Percentiles rank a stretch among this genome's conserved stretches.
These are phyloP conservation scores for Pseudocercospora macadamiae DNA, from an alignment of 2,329 filamentous ascomycete species.

Conservation along the genomic window DNA sequence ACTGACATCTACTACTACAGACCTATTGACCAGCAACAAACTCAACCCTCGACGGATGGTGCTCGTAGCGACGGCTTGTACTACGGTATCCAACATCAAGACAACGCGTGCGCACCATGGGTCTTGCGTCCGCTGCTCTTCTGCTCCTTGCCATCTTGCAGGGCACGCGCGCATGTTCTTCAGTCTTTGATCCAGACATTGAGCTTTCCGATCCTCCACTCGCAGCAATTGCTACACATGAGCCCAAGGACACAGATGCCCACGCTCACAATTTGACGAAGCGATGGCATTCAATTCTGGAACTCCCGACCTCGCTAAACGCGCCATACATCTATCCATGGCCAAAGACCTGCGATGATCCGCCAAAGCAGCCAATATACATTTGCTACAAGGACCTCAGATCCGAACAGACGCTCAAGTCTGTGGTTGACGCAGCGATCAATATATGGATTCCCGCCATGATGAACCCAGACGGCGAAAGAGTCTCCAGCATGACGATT, in stretches of 20 bases:
- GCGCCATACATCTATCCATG: conserved; percentile 20
- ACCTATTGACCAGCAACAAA: no score
- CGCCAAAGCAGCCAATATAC: conserved; percentile 18
- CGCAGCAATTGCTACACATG: neutral
- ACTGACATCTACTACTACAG: no score
- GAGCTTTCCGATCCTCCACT: neutral
- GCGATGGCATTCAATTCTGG: conserved; percentile 21
- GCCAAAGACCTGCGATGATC: conserved; percentile 17
- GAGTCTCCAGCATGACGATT: conserved; percentile 18
- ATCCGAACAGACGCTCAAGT: conserved; percentile 20
- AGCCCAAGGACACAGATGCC: neutral
- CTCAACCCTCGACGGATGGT: no score
- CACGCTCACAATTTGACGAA: neutral
- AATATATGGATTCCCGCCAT: conserved; percentile 24
- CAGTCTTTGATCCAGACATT: neutral
- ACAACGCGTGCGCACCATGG: no score
- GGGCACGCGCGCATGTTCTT: neutral
- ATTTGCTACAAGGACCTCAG: conserved; percentile 29
- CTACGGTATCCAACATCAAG: no score
- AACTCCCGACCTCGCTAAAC: neutral
- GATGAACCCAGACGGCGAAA: neutral
- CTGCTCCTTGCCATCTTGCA: neutral
- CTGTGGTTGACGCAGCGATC: conserved; percentile 22
- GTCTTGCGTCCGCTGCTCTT: neutral
- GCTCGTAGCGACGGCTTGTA: no score